Percentiles rank a stretch among this genome's conserved stretches.
Conservation (phyloP, 257 asterid species). For the Orobanche coerulescens region DNA sequence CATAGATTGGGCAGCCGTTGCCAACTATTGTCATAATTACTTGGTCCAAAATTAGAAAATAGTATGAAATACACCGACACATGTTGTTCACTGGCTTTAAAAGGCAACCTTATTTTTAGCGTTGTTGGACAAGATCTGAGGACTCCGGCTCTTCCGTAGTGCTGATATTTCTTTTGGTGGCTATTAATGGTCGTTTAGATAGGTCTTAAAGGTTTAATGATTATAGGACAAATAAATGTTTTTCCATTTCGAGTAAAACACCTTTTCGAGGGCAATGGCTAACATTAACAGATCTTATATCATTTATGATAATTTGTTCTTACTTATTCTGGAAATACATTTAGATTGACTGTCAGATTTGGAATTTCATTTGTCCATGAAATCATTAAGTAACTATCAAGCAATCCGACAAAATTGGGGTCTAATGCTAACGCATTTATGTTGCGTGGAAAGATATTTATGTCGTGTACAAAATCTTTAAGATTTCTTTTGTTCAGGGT, state of each 20-base stretch:
- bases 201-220: not conserved
- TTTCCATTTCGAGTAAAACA: not conserved
- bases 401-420: not conserved
- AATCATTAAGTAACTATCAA: not conserved
- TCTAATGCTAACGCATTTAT: not conserved
- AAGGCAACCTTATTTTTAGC: not conserved
- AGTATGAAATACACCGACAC: not conserved
- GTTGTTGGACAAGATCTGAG: not conserved
- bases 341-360: not conserved
- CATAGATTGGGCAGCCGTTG: not conserved
- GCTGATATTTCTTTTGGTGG: not conserved
- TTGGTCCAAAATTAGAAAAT: slow-evolving; percentile 8
- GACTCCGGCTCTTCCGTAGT: not conserved
- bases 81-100: slow-evolving; percentile 5
- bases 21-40: slow-evolving; percentile 2
- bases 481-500: no score
- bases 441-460: not conserved
- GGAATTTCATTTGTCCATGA: not conserved
- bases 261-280: slow-evolving; percentile 2
- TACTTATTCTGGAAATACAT: not conserved
- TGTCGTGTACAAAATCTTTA: no score
- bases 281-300: slow-evolving; percentile 11
- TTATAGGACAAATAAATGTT: not conserved
- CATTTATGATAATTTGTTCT: not conserved
- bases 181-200: not conserved